Percentiles rank a stretch among this genome's conserved stretches.
Evolutionary conservation across 2,329 filamentous ascomycete species (phyloP).

Genomic region (Alternaria sp.): DNA sequence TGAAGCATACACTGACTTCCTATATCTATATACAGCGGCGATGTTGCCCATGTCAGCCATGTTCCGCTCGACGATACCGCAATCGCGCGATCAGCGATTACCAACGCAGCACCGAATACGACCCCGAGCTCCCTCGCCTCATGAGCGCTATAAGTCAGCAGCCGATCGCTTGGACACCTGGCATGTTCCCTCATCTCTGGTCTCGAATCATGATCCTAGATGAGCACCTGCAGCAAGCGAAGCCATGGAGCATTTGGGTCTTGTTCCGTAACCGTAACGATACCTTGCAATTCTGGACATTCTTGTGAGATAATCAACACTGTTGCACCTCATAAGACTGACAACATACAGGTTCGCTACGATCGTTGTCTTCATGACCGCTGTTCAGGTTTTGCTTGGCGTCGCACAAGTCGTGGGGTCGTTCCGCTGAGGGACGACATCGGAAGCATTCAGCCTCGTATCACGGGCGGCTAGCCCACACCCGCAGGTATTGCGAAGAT

Average conservation of each 20-base stretch:
- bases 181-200: constrained; percentile 28
- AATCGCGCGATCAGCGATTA: constrained; percentile 4
- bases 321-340: background rate
- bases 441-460: background rate
- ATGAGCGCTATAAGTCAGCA: constrained; percentile 11
- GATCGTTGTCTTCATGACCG: constrained; percentile 22
- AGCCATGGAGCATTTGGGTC: constrained; percentile 33
- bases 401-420: constrained; percentile 28
- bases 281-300: constrained; percentile 32
- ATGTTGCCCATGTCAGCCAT: constrained; percentile 27
- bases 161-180: constrained; percentile 23
- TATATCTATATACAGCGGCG: background rate
- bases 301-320: constrained; percentile 15
- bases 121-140: constrained; percentile 6
- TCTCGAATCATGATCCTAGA: constrained; percentile 24
- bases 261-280: constrained; percentile 30
- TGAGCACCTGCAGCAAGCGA: constrained; percentile 23
- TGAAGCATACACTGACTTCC: background rate
- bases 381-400: constrained; percentile 24
- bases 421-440: constrained; percentile 5
- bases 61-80: constrained; percentile 21
- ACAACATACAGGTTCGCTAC: constrained; percentile 22
- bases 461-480: background rate
- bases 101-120: background rate
- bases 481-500: background rate